Base-by-base conservation (phyloP, 2,329 filamentous ascomycete genomes). In the Pestalotiopsis fici region DNA sequence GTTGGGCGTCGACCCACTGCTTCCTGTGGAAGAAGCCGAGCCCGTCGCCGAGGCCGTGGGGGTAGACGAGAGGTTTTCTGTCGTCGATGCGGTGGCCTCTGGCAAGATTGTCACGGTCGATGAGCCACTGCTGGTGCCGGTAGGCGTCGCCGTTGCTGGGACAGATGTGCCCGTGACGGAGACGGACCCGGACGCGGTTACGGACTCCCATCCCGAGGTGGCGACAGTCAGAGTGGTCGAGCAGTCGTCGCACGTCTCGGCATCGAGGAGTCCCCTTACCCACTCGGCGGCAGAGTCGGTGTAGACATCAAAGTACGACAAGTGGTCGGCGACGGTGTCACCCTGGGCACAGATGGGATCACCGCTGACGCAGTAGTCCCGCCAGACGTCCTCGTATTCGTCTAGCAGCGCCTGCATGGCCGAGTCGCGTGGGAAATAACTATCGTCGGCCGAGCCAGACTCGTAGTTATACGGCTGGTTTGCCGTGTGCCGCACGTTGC, bases 401-500 rank as follows among this genome's bases (percentile, higher is more conserved):
- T 37, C 31, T 13, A 65, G 55, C 18, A 35, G 15, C 2, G 31
- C 31, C 27, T 23, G 31, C 64, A 31, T 27, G 25, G 50, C 18
- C 11, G n/a, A n/a, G 31, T 18, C 18, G 13, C 64, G 64, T 2
- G 64, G 64, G 54, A 37, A 59, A 7, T 39, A 21, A 0, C 77
- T 71, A 47, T 73, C 65, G 15, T 67, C 64, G 59, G 60, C 69
- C 6, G 77, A 69, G 43, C 77, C 78, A 6, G 66, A 69, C 13
- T 76, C 69, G 56, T 73, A 72, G 66, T 80, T 80, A 71, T 76
- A 81, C 15, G 75, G 66, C 68, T 80, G 77, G 67, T 68, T 71
- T 5, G 76, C 76, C 0, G 78, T 79, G 65, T 80, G 79, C 2
- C 78, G 76, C 0, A 73, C 70, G 55, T 80, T 75, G 35, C 79